Percentiles rank a stretch among this genome's conserved stretches.
These are phyloP conservation scores for Apophysomyces trapeziformis DNA, from an alignment of 371 early-diverging fungal genomes.

Conservation along the genomic window DNA sequence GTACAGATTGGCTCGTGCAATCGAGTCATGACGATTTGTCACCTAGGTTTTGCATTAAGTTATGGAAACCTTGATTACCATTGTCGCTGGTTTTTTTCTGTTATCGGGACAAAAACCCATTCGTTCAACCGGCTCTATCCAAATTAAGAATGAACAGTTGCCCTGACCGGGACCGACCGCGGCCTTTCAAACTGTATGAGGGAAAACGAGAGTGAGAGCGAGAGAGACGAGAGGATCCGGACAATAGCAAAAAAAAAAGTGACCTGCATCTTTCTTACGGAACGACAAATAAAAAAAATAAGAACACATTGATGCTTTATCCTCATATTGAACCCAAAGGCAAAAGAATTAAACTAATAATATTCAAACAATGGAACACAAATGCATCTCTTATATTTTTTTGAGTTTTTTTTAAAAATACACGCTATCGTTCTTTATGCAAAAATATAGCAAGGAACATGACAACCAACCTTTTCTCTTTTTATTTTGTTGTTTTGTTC, in stretches of 20 bases:
- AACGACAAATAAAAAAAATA: background rate
- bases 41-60: background rate
- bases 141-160: constrained; percentile 9
- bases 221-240: background rate
- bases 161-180: constrained; percentile 8
- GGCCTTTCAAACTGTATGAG: background rate
- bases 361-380: too few relatives aligned
- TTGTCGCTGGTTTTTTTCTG: background rate
- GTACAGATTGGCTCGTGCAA: background rate
- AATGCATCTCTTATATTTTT: too few relatives aligned
- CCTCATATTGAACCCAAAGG: too few relatives aligned
- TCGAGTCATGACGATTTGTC: background rate
- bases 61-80: background rate
- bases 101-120: background rate
- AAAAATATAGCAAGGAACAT: background rate
- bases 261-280: constrained; percentile 8
- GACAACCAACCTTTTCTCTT: background rate
- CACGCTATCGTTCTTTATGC: background rate
- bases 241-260: constrained; percentile 11
- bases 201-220: background rate
- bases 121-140: background rate
- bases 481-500: background rate
- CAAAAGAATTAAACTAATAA: too few relatives aligned
- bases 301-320: too few relatives aligned
- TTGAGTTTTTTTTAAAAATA: background rate